Percentiles rank a stretch among this genome's conserved stretches.
Conservation (phyloP, 1,139 yeast species). For the Komagataea norvegica region DNA sequence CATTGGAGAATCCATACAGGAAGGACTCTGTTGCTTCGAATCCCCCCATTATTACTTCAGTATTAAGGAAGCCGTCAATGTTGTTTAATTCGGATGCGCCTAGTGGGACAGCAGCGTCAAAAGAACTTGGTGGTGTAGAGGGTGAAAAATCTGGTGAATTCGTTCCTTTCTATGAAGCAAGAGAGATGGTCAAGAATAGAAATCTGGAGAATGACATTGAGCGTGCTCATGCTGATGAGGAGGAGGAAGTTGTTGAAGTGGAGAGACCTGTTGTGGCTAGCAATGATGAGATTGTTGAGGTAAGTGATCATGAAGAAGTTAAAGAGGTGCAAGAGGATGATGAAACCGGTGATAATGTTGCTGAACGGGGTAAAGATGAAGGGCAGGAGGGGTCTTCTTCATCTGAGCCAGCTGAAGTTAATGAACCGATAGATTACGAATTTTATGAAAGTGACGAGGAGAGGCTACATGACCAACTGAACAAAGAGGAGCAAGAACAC, state of each 20-base stretch:
- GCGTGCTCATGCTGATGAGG: constrained; percentile 8
- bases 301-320: constrained; percentile 11
- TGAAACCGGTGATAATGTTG: constrained; percentile 4
- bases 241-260: constrained; percentile 3
- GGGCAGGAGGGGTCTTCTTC: no score
- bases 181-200: constrained; percentile 15
- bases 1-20: constrained; percentile 10
- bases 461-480: constrained; percentile 48
- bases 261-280: no score
- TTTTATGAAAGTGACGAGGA: constrained; percentile 16
- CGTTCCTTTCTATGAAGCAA: constrained; percentile 23
- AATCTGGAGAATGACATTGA: constrained; percentile 3
- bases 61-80: no score
- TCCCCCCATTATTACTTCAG: no score
- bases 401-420: no score
- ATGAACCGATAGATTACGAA: constrained; percentile 18
- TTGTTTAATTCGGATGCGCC: no score
- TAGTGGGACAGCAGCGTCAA: no score
- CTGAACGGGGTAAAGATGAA: constrained; percentile 12
- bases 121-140: no score
- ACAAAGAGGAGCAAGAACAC: constrained; percentile 69
- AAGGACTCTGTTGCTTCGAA: no score
- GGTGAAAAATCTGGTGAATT: constrained; percentile 4
- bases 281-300: constrained; percentile 16
- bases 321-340: neutral